phyloP scores from a whole-genome alignment of 2,329 filamentous ascomycete species.

The Botrytis cinerea region DNA sequence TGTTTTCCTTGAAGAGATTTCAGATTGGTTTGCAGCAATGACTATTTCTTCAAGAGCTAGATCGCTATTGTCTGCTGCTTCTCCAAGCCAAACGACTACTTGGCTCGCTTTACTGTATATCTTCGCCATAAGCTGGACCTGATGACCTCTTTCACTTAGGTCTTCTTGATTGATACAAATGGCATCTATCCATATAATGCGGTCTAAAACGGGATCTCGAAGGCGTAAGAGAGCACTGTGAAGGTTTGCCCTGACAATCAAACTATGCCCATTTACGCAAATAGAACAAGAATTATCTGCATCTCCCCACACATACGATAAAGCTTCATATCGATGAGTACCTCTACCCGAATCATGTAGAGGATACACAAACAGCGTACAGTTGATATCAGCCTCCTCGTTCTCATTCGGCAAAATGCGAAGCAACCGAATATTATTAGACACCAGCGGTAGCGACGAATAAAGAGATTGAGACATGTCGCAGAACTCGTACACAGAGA shows the following conservation, averaged over 20 bases:
- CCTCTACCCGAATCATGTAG: slow-evolving; percentile 25
- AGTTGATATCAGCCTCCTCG: background rate
- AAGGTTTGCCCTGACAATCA: background rate
- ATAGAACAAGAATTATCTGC: background rate
- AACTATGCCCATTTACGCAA: background rate
- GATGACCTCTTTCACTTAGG: slow-evolving; percentile 10
- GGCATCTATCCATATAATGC: background rate
- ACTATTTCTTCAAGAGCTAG: background rate
- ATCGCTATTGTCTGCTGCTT: background rate
- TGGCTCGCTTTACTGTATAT: slow-evolving; percentile 24
- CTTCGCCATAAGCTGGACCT: slow-evolving; percentile 25
- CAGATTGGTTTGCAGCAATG: background rate
- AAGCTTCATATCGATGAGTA: slow-evolving; percentile 23
- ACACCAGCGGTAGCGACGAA: background rate
- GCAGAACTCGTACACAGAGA: too few species aligned
- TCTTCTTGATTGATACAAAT: background rate
- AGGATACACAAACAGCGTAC: slow-evolving; percentile 25
- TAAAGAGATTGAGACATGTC: background rate
- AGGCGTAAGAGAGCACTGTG: background rate
- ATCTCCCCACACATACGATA: slow-evolving; percentile 7
- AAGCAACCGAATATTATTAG: slow-evolving; percentile 23
- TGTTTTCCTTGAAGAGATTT: too few species aligned
- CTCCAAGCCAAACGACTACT: slow-evolving; percentile 20
- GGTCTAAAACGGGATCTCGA: background rate
- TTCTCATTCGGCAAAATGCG: slow-evolving; percentile 21